These are phyloP conservation scores for Multifurca ochricompacta DNA, from an alignment of 768 basidiomycete genomes.

Conservation along the genomic window DNA sequence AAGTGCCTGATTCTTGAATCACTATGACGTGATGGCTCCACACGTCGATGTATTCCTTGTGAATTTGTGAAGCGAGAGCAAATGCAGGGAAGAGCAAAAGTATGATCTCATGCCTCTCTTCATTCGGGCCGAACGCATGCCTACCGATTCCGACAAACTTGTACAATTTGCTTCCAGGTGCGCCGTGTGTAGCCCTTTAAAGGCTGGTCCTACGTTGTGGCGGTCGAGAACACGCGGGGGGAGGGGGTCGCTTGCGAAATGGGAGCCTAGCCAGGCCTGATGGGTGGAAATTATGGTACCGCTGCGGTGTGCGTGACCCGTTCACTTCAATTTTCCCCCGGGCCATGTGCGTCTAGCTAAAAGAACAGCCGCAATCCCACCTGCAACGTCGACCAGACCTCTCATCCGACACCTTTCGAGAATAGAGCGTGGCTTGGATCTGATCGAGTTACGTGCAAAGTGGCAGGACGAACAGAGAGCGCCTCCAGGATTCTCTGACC, in stretches of 20 bases:
- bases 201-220: no score
- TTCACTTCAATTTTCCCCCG: no score
- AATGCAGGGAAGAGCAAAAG: background rate
- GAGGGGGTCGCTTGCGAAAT: background rate
- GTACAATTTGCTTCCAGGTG: no score
- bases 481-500: no score
- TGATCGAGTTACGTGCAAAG: background rate
- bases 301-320: no score
- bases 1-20: no score
- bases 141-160: no score
- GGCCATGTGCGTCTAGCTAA: background rate
- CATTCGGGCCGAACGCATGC: no score
- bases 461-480: background rate
- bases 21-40: constrained; percentile 1
- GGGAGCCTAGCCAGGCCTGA: no score
- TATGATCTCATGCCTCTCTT: no score
- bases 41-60: background rate
- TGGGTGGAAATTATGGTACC: no score
- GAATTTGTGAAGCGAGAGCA: background rate
- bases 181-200: no score
- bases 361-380: background rate
- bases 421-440: background rate
- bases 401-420: background rate
- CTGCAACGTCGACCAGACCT: background rate
- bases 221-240: background rate